Conservation (phyloP, 2,329 filamentous ascomycete species). For the Paracorniculantispora psalliotae region DNA sequence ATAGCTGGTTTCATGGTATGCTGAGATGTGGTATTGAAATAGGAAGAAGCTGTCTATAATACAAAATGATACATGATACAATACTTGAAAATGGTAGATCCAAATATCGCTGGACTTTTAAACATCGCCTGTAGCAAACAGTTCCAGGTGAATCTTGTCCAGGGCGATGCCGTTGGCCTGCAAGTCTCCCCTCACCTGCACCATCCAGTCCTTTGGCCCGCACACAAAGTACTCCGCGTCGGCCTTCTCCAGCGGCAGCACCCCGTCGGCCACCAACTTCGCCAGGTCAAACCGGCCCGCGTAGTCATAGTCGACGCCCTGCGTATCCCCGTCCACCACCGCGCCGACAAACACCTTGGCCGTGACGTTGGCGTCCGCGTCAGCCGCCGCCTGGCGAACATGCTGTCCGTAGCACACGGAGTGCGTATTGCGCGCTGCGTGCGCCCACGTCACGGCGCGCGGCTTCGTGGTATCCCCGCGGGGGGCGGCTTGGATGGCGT, state of each 20-base stretch:
- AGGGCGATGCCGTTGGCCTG: constrained; percentile 46
- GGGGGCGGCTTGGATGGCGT: constrained; percentile 38
- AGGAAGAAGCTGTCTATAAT: background rate
- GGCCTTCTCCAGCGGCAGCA: constrained; percentile 48
- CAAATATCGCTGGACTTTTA: background rate
- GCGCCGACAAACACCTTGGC: constrained; percentile 51
- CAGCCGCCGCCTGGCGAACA: constrained; percentile 37
- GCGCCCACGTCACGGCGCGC: constrained; percentile 56
- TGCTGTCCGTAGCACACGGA: constrained; percentile 52
- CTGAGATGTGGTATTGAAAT: constrained; percentile 1
- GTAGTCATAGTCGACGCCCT: constrained; percentile 53
- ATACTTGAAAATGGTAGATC: background rate
- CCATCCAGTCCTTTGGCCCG: constrained; percentile 65
- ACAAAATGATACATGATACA: background rate
- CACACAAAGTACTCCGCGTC: constrained; percentile 63
- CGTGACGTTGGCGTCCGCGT: background rate
- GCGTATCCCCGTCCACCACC: constrained; percentile 34
- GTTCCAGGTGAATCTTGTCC: constrained; percentile 57
- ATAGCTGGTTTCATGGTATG: background rate
- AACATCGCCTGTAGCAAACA: constrained; percentile 53
- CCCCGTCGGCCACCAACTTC: constrained; percentile 41
- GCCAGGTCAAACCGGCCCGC: constrained; percentile 51
- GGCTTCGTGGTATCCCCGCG: no score
- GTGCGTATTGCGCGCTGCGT: constrained; percentile 49
- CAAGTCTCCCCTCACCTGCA: constrained; percentile 47